Conservation (phyloP, 2,329 filamentous ascomycete genomes). For the Aspergillus amoenus region DNA sequence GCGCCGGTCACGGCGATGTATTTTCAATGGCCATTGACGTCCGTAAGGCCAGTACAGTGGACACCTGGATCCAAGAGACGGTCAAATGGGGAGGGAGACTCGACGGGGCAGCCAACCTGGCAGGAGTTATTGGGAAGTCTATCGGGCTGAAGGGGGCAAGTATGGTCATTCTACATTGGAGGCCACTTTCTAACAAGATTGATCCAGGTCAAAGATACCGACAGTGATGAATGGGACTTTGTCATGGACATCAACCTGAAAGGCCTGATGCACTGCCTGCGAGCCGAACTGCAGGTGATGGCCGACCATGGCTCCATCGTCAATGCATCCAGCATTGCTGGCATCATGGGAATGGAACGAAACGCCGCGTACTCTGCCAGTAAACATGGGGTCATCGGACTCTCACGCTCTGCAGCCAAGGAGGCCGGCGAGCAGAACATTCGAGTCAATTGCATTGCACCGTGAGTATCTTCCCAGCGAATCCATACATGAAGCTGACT, state of each 20-base stretch:
- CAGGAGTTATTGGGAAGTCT: neutral
- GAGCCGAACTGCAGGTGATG: neutral
- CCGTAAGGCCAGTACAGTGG: neutral
- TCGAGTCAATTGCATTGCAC: slow-evolving; percentile 1
- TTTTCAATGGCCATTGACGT: neutral
- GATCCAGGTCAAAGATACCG: neutral
- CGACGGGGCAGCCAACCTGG: slow-evolving; percentile 2
- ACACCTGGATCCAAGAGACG: neutral
- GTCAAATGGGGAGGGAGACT: neutral
- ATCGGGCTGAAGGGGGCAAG: neutral
- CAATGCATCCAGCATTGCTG: neutral
- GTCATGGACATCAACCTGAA: slow-evolving; percentile 4
- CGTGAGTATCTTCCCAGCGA: neutral
- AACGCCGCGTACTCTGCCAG: neutral
- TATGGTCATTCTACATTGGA: neutral
- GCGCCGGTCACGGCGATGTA: neutral
- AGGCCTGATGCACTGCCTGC: neutral
- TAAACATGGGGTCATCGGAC: slow-evolving; percentile 1
- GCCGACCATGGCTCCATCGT: neutral
- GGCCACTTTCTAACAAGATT: neutral
- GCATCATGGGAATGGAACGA: neutral
- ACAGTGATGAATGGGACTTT: neutral
- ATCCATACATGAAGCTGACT: neutral
- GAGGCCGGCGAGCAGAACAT: neutral
- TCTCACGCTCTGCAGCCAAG: neutral